Conservation (phyloP, 2,329 filamentous ascomycete genomes). For the Coniochaeta prunicola region DNA sequence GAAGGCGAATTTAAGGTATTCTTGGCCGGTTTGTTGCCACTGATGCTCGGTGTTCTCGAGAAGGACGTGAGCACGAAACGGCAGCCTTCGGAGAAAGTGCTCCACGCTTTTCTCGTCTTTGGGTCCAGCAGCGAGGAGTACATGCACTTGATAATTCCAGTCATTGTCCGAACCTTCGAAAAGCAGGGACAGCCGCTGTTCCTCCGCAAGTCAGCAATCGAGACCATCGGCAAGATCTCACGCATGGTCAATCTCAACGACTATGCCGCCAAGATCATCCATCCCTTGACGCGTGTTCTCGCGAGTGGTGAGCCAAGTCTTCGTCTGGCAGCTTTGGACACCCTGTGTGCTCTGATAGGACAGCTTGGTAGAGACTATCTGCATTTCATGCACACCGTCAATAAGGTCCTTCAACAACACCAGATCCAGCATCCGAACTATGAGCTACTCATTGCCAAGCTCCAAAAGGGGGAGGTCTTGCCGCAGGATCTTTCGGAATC, state of each 20-base stretch:
- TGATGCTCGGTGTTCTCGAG: constrained; percentile 92
- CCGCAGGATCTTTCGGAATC: constrained; percentile 90
- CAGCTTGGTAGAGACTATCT: constrained; percentile 93
- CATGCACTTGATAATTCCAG: constrained; percentile 97
- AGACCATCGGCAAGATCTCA: constrained; percentile 89
- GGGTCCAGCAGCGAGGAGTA: constrained; percentile 95
- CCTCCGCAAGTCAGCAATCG: constrained; percentile 82
- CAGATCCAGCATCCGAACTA: constrained; percentile 89
- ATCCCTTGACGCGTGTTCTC: constrained; percentile 80
- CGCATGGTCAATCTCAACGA: constrained; percentile 96
- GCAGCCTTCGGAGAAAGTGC: constrained; percentile 78
- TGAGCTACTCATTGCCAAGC: constrained; percentile 81
- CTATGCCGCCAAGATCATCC: constrained; percentile 92
- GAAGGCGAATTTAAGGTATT: constrained; percentile 99
- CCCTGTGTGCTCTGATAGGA: constrained; percentile 88
- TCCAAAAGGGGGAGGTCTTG: constrained; percentile 91
- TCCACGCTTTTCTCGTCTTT: constrained; percentile 94
- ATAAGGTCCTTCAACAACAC: constrained; percentile 72
- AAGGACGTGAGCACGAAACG: constrained; percentile 71
- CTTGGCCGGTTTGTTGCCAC: constrained; percentile 75
- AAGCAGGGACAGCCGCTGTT: constrained; percentile 73
- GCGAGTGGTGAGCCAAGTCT: constrained; percentile 64
- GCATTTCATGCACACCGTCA: constrained; percentile 89
- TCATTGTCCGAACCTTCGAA: constrained; percentile 91
- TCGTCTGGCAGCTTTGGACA: constrained; percentile 80